Base-by-base conservation (phyloP, 306 rosid species). In the Quillaja saponaria region DNA sequence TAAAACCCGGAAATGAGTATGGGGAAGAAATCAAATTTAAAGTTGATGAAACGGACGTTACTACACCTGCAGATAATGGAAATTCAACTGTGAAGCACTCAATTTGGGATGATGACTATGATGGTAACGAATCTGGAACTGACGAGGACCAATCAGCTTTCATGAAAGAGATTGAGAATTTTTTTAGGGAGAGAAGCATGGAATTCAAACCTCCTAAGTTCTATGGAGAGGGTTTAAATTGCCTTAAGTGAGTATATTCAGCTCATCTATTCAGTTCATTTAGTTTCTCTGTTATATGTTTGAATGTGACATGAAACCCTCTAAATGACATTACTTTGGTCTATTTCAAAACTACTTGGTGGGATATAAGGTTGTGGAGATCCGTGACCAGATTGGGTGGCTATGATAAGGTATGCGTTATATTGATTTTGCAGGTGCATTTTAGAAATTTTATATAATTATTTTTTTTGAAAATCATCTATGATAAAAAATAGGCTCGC, bases 151-250 rank as follows among this genome's bases (percentile, higher is more conserved):
- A 89, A 75, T 80, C 91, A 3, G 81, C 82, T 63, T 94, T 94
- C 74, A 85, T 81, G 92, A 83, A 78, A 80, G 97, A 74, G 90
- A 85, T 94, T 56, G 97, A 89, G 63, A 78, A 51, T 67, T 94
- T 94, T 80, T 94, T 94, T 54, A 85, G 81, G 69, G 96, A 94
- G 79, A 87, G 95, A 77, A 67, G 78, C 82, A 75, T 88, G 96
- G 99, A 94, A 56, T 94, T 89, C 64, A 94, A 94, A 71, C 95
- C 91, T 61, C 99, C 91, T 6, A 94, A 94, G 83, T 94, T 94
- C 75, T 94, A 94, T 65, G 99, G 99, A 65, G 99, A 87, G 84
- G 76, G 84, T 49, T 80, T 94, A 66, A 94, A 94, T 72, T 94
- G 95, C 83, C 99, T 94, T 21, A 94, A 94, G 99, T 94, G 73